Base-by-base conservation (phyloP, 1,139 yeast species). In the Suhomyces choctaworum region DNA sequence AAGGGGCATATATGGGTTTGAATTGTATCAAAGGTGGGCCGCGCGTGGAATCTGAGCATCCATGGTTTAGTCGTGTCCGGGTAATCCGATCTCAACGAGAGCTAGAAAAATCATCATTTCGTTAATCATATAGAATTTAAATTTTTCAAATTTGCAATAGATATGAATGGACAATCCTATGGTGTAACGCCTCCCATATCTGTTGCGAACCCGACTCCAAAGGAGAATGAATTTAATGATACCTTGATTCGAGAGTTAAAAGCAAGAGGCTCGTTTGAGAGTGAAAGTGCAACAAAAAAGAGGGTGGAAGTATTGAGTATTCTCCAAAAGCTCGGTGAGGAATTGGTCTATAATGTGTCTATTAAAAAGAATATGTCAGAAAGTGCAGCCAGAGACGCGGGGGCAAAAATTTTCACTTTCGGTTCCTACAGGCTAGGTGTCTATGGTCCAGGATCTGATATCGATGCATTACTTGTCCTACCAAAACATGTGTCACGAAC, bases 401-500 rank as follows among this genome's bases (percentile, higher is more conserved):
- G 98, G 25, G 98, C 98, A 12, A 94, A 94, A 60, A 78, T 94
- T 10, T 92, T 90, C 57, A 89, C 97, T 0, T 92, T 78, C 62
- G 99, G 99, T 0, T 90, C 97, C 0, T 92, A 90, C 54, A 71
- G 96, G 43, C 65, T 92, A 29, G 98, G 98, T 2, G 98, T 92
- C 6, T 88, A 90, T 62, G 97, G 98, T 0, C 98, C 98, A 0
- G 97, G 98, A 0, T 86, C 96, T 0, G 99, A 92, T 80, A 92
- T 92, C 41, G 99, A 92, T 66, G 87, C 98, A 0, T 65, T 92
- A 29, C 86, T 94, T 8, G 97, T 92, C 13, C 97, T 86, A 5
- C 99, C 99, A 2, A 90, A 90, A 49, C 97, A 92, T 59, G 95
- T 92, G n/a, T 71, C 84, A 0, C 72, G 97, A 44, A 88, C 83